Evolutionary conservation across 169 alveolate species (phyloP).

Genomic region (Plasmodium knowlesi): DNA sequence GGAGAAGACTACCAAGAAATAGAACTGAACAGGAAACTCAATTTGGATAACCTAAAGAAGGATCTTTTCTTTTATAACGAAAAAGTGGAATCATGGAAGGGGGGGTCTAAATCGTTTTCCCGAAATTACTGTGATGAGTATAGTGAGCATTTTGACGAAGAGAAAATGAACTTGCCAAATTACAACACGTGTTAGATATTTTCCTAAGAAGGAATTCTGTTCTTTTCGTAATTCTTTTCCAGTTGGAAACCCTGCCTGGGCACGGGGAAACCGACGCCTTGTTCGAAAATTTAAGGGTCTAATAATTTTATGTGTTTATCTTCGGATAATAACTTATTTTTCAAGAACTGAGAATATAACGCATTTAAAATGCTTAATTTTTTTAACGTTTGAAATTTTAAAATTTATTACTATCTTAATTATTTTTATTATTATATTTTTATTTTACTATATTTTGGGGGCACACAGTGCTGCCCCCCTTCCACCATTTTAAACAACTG

Average conservation of each 20-base stretch:
- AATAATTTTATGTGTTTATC: background rate
- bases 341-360: background rate
- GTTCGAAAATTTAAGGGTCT: background rate
- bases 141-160: background rate
- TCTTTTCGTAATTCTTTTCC: background rate
- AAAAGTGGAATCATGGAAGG: conserved; percentile 9
- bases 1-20: background rate
- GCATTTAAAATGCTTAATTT: background rate
- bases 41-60: conserved; percentile 15
- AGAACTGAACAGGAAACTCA: background rate
- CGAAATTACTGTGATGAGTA: conserved; percentile 1
- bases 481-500: background rate
- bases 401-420: no score
- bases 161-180: background rate
- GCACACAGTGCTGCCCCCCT: background rate
- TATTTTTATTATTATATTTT: no score
- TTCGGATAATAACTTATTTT: background rate
- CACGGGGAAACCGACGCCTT: background rate
- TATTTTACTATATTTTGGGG: no score
- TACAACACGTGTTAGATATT: background rate
- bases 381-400: background rate
- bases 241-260: background rate
- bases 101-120: conserved; percentile 11
- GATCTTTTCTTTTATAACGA: conserved; percentile 36
- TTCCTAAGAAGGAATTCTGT: background rate